Evolutionary conservation across 768 basidiomycete genomes (phyloP), one percentile per base, ranked within the genome.

Genomic region (Pisolithus microcarpus): DNA sequence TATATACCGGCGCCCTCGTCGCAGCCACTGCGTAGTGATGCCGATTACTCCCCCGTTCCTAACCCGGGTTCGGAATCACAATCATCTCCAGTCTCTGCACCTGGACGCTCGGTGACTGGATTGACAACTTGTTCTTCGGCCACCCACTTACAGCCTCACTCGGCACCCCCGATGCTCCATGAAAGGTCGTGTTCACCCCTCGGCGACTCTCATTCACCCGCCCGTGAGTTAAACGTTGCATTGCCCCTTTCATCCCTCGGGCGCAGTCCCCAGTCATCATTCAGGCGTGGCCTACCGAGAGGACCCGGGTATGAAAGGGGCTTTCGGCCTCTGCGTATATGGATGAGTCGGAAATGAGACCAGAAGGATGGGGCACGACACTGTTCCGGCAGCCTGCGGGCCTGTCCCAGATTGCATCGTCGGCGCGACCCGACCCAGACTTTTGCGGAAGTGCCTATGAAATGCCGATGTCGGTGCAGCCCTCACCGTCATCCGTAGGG

Each of bases 401-500:
- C 44, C 24, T 19, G 42, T 16, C 30, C 24, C 30, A 31, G 7
- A 30, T 46, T 8, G 45, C 13, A 19, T 18, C 21, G 9, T 46
- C 31, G 21, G 7, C 31, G 30, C 45, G 18, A n/a, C 18, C 16
- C 16, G n/a, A 7, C 23, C 7, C 45, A 11, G 30, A 46, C 18
- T 5, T 9, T 19, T 46, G 19, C 13, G 31, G 31, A 10, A 16
- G 16, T 10, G 19, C 18, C 21, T 30, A n/a, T 16, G 9, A 7
- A 16, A 16, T 28, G n/a, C 21, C 45, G 16, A 34, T 30, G 28
- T 34, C 45, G 3, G 3, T 36, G n/a, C 45, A 46, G 45, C 31
- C 45, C 15, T 21, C 43, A 45, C 36, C 21, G 21, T 23, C 45
- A 46, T 52, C 64, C 2, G 60, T 61, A 52, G 63, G 54, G 60